Evolutionary conservation across 768 basidiomycete species (phyloP), one percentile per base, ranked within the genome.

Genomic region (Tricholoma bakamatsutake): DNA sequence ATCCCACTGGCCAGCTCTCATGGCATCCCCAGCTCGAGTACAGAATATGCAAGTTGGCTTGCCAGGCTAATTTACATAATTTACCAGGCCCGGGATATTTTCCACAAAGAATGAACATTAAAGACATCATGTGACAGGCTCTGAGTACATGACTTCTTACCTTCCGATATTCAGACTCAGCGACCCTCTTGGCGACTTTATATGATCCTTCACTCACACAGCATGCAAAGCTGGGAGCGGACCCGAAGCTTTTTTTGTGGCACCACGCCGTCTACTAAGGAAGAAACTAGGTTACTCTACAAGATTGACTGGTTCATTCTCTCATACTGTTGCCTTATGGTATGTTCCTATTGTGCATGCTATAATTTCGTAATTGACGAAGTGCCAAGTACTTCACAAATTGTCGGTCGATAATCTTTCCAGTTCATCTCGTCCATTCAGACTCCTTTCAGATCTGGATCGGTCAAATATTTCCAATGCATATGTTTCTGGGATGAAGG

Each of bases 401-500:
- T 57, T 84, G 84, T 85, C 60, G 48, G 66, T 33, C 15, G 17
- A 33, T 33, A 13, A 40, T 42, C 18, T 34, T 52, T 45, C 12
- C 33, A 4, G 39, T 18, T 18, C 5, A 28, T 33, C 27, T 13
- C 45, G 30, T 31, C 13, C 50, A 33, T 45, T 13, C 40, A 33
- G 39, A 17, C 27, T 31, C 28, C 55, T 52, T 43, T 52, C 59
- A 87, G 84, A 87, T 67, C 73, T 88, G 18, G 85, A 87, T 66
- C 71, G 85, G 54, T 83, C 84, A 31, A 87, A 87, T 67, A 72
- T 88, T 28, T 74, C 76, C 60, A 89, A 89, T 67, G 87, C 87
- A 10, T 88, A 87, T 67, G 84, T 87, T n/a, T 87, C 84, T 4
- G 87, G 87, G 5, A 87, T 90, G 86, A 83, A 78, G 58, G 84